Base-by-base conservation (phyloP, 306 rosid species). In the Vicia sativa region DNA sequence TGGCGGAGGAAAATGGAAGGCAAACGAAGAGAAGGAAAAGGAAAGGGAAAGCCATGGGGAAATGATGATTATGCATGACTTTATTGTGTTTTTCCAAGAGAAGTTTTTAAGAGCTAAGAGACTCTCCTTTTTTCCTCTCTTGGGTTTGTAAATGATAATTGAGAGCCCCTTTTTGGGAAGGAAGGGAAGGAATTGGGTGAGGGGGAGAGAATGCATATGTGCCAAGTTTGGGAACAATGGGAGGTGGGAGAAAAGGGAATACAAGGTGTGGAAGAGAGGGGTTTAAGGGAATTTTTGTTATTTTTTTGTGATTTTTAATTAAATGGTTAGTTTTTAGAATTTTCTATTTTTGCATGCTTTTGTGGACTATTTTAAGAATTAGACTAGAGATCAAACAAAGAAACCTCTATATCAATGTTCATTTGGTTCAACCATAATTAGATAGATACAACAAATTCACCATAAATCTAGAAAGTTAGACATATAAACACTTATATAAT, bases 11-110 rank as follows among this genome's bases (percentile, higher is more conserved):
- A 16, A 73, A 54, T 0, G 82, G 82, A 49, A 77, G 14, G 68
- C 75, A 65, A 7, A 81, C 52, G 77, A 81, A 73, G 57, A 73
- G 66, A 28, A 81, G 64, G 72, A 77, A 52, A 3, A 73, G 77
- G 26, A 77, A 3, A 1, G 71, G 77, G 50, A 63, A 68, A 64
- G 79, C 64, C 85, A 81, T 81, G 64, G 59, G 13, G 9, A 5
- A 25, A 55, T 12, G 2, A 15, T 44, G 29, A 55, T 26, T 12
- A 50, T 37, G 56, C 42, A 29, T 58, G 44, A 54, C 8, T 8
- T 55, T 2, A 0, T 23, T 53, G 5, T 55, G n/a, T 60, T 16
- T 16, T 13, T 29, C 60, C 59, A 72, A 78, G 75, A 71, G 74
- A 72, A 71, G 72, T 34, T 62, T 12, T 53, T 1, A 21, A 74